These are phyloP conservation scores for Clavispora vitiphila DNA, from an alignment of 805 yeast genomes.

Conservation along the genomic window DNA sequence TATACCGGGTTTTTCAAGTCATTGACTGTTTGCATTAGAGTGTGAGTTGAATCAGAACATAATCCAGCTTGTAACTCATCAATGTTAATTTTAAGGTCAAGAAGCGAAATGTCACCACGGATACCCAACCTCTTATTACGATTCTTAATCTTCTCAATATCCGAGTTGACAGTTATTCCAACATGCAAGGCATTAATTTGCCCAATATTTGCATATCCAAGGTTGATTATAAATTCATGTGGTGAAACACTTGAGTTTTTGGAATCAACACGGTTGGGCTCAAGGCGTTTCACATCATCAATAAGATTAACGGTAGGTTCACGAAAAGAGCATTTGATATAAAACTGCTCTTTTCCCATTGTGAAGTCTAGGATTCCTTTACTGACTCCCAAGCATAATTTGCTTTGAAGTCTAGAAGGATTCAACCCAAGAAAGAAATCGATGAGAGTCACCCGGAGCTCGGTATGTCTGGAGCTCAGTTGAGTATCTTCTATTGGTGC, in stretches of 20 bases:
- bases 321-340: constrained; percentile 44
- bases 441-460: constrained; percentile 31
- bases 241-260: constrained; percentile 8
- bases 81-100: constrained; percentile 44
- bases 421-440: constrained; percentile 59
- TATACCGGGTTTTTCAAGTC: constrained; percentile 69
- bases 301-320: constrained; percentile 50
- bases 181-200: constrained; percentile 34
- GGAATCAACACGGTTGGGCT: constrained; percentile 4
- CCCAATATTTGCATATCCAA: constrained; percentile 55
- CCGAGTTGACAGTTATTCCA: constrained; percentile 27
- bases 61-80: constrained; percentile 48
- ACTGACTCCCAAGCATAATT: constrained; percentile 45
- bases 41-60: constrained; percentile 83
- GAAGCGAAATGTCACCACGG: constrained; percentile 19
- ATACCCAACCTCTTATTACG: constrained; percentile 18
- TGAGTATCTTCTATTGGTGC: neutral
- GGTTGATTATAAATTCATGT: constrained; percentile 16
- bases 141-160: constrained; percentile 16
- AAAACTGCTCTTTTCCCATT: constrained; percentile 25
- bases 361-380: constrained; percentile 52
- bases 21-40: constrained; percentile 59
- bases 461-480: constrained; percentile 11
- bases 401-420: constrained; percentile 58
- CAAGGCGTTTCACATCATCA: constrained; percentile 45